These are phyloP conservation scores for Areca catechu DNA, from an alignment of 176 grass and related monocot genomes.

Conservation along the genomic window DNA sequence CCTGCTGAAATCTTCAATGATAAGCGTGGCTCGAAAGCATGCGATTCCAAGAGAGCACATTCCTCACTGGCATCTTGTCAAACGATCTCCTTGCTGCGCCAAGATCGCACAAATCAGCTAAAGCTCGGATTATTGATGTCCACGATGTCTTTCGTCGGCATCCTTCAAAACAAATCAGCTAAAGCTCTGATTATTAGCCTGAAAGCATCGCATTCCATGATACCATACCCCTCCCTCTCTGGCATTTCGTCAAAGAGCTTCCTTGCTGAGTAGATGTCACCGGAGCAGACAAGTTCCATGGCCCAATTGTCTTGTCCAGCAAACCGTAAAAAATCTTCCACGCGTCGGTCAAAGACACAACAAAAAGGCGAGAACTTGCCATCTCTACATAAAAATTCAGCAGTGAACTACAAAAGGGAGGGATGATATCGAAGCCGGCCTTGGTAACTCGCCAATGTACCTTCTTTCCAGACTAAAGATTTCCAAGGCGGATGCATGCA, in stretches of 20 bases:
- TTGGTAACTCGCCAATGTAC: slow-evolving; percentile 29
- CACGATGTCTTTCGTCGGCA: slow-evolving; percentile 22
- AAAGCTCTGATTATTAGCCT: background rate
- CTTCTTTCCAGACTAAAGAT: slow-evolving; percentile 2
- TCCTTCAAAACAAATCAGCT: slow-evolving; percentile 23
- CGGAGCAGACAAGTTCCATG: slow-evolving; percentile 16
- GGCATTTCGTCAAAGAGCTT: slow-evolving; percentile 30
- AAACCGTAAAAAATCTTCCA: slow-evolving; percentile 23
- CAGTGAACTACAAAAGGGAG: slow-evolving; percentile 26
- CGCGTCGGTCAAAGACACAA: slow-evolving; percentile 11
- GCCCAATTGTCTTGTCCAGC: background rate
- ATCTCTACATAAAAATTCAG: slow-evolving; percentile 22
- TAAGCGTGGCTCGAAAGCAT: slow-evolving; percentile 33
- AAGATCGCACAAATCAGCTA: slow-evolving; percentile 14
- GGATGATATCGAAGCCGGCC: slow-evolving; percentile 15
- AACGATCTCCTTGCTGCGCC: slow-evolving; percentile 28
- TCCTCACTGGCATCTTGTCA: slow-evolving; percentile 33
- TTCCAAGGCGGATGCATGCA: slow-evolving; percentile 23
- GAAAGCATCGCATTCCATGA: slow-evolving; percentile 53
- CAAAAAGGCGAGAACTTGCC: background rate
- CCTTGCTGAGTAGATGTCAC: slow-evolving; percentile 6
- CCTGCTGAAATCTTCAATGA: slow-evolving; percentile 25
- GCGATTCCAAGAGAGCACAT: slow-evolving; percentile 50
- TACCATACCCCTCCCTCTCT: slow-evolving; percentile 23
- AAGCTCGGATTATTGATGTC: no score